These are phyloP conservation scores for Candida maesae DNA, from an alignment of 805 yeast genomes.

Conservation along the genomic window DNA sequence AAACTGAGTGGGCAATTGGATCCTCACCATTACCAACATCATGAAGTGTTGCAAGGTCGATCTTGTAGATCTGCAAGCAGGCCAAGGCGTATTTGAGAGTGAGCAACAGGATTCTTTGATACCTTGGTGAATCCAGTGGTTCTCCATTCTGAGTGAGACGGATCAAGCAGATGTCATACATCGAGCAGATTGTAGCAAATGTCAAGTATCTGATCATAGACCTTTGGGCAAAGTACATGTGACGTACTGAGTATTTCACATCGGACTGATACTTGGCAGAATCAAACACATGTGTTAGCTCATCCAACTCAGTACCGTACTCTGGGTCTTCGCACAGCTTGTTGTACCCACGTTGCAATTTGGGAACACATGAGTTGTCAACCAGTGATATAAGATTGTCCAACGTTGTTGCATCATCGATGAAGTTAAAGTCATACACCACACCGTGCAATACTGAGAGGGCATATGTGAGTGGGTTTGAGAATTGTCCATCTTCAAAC, in stretches of 20 bases:
- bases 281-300: slow-evolving; percentile 3
- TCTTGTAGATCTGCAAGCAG: not conserved
- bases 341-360: slow-evolving; percentile 1
- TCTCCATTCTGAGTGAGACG: slow-evolving; percentile 7
- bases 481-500: not conserved
- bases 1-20: not conserved
- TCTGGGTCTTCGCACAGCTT: not conserved
- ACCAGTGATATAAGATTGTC: slow-evolving; percentile 5
- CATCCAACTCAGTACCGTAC: not conserved
- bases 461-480: slow-evolving; percentile 3
- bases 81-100: slow-evolving; percentile 7
- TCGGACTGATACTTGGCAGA: slow-evolving; percentile 3
- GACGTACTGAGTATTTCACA: slow-evolving; percentile 1
- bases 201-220: slow-evolving; percentile 7
- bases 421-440: slow-evolving; percentile 9
- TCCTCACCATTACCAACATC: not conserved
- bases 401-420: slow-evolving; percentile 5
- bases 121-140: slow-evolving; percentile 3
- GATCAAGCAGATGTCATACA: slow-evolving; percentile 7
- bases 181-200: slow-evolving; percentile 4
- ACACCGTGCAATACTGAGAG: slow-evolving; percentile 2
- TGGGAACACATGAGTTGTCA: slow-evolving; percentile 4
- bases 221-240: slow-evolving; percentile 4
- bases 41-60: not conserved
- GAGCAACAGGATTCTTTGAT: slow-evolving; percentile 2